Conservation (phyloP, 2,329 filamentous ascomycete species). For the Proliferodiscus dingleyae region DNA sequence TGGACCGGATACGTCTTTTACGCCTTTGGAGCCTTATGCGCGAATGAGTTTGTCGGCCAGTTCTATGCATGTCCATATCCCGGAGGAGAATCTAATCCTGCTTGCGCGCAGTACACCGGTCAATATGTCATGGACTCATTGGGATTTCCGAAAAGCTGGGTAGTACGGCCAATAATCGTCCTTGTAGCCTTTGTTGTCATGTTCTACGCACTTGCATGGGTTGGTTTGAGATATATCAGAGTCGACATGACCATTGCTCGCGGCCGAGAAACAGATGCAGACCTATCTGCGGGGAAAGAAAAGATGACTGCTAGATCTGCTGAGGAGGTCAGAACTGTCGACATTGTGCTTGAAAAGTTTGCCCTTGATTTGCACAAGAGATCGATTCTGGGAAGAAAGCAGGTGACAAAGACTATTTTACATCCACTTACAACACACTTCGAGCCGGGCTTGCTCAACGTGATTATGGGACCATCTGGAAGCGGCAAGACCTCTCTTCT, state of each 20-base stretch:
- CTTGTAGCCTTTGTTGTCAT: slow-evolving; percentile 57
- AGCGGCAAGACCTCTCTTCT: slow-evolving; percentile 72
- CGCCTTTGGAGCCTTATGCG: slow-evolving; percentile 63
- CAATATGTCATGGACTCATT: slow-evolving; percentile 64
- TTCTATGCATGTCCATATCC: slow-evolving; percentile 69
- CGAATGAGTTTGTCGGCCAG: slow-evolving; percentile 66
- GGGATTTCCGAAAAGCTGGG: slow-evolving; percentile 63
- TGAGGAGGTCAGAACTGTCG: slow-evolving; percentile 53
- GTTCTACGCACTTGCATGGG: slow-evolving; percentile 55
- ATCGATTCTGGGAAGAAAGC: slow-evolving; percentile 44
- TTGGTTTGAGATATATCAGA: slow-evolving; percentile 59
- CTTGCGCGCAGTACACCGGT: slow-evolving; percentile 65
- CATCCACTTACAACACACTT: slow-evolving; percentile 64
- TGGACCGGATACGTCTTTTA: slow-evolving; percentile 64
- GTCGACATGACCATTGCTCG: slow-evolving; percentile 67
- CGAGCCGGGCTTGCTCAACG: slow-evolving; percentile 62
- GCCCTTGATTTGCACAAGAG: slow-evolving; percentile 60
- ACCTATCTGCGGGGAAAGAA: slow-evolving; percentile 66
- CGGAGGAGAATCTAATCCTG: slow-evolving; percentile 57
- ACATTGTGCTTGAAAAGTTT: slow-evolving; percentile 61
- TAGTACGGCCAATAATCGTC: slow-evolving; percentile 60
- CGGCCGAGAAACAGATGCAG: slow-evolving; percentile 51
- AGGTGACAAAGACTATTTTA: slow-evolving; percentile 56
- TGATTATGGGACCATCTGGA: slow-evolving; percentile 77
- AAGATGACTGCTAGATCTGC: slow-evolving; percentile 54